A percentile compares a stretch with the other conserved stretches of the same genome.
These are phyloP conservation scores for Uronychia setigera DNA, from an alignment of 73 alveolate species.

Conservation along the genomic window DNA sequence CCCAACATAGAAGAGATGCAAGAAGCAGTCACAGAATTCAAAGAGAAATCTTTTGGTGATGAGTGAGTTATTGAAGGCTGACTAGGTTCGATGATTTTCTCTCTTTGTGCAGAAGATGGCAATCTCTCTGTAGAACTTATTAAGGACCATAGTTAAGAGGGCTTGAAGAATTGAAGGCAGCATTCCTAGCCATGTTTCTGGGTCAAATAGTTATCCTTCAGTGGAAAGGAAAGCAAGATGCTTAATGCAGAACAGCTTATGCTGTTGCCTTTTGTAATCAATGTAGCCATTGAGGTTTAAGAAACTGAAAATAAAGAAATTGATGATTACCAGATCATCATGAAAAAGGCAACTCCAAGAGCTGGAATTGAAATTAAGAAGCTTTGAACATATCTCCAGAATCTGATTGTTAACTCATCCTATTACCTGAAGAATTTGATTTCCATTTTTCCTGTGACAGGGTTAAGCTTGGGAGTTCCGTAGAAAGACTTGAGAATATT, in stretches of 20 bases:
- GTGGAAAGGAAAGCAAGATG: constrained; percentile 21
- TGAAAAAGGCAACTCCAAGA: constrained; percentile 6
- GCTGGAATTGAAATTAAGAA: not conserved
- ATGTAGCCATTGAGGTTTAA: constrained; percentile 47
- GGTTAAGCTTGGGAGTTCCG: constrained; percentile 38
- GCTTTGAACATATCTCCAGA: not conserved
- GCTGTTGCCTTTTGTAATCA: not conserved
- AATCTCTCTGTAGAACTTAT: constrained; percentile 28
- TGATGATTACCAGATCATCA: constrained; percentile 10
- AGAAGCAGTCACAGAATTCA: constrained; percentile 54
- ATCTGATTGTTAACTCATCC: not conserved
- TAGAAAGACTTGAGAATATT: constrained; percentile 42
- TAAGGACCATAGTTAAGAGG: constrained; percentile 21
- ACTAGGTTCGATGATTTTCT: constrained; percentile 55
- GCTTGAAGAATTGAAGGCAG: constrained; percentile 38
- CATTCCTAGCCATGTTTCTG: constrained; percentile 17
- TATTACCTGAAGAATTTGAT: not conserved
- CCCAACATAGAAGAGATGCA: constrained; percentile 55
- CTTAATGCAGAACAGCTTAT: constrained; percentile 33
- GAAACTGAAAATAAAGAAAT: not conserved
- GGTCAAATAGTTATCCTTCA: constrained; percentile 40
- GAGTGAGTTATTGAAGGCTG: constrained; percentile 46
- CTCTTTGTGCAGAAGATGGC: constrained; percentile 41
- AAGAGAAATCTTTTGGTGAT: constrained; percentile 56
- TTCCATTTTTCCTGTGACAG: constrained; percentile 49